Percentiles rank a stretch among this genome's conserved stretches.
Conservation (phyloP, 352 stramenopile genomes). For the Globisporangium spinosum region DNA sequence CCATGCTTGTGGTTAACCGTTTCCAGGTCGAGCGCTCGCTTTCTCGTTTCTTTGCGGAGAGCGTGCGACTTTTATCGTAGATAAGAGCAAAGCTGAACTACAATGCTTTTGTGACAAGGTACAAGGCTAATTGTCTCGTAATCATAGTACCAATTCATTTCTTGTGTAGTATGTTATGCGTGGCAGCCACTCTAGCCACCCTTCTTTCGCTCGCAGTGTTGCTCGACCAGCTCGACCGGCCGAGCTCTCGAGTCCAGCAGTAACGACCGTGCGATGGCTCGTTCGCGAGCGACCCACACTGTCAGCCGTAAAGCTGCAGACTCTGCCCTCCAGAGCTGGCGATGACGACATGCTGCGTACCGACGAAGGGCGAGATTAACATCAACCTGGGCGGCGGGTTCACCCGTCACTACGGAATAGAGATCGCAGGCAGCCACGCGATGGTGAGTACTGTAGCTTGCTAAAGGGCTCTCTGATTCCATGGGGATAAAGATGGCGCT, state of each 20-base stretch:
- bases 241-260: not conserved
- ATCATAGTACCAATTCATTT: not conserved
- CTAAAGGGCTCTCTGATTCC: not conserved
- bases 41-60: not conserved
- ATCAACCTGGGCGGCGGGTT: conserved; percentile 84
- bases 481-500: too few species aligned
- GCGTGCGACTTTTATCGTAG: not conserved
- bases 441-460: conserved; percentile 39
- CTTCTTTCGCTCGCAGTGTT: not conserved
- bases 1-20: not conserved
- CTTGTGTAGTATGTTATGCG: not conserved
- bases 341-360: conserved; percentile 73
- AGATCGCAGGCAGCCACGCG: conserved; percentile 69
- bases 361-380: conserved; percentile 58
- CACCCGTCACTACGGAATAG: conserved; percentile 74
- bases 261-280: conserved; percentile 45
- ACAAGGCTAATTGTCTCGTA: not conserved
- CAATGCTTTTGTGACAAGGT: not conserved
- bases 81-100: not conserved
- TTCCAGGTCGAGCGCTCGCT: not conserved
- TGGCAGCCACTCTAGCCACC: not conserved
- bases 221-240: not conserved
- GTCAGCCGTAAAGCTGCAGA: conserved; percentile 54
- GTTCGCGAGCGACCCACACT: conserved; percentile 58
- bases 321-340: conserved; percentile 67